Evolutionary conservation across 495 filamentous ascomycete species (phyloP).

Genomic region (Aspergillus conjunctus): DNA sequence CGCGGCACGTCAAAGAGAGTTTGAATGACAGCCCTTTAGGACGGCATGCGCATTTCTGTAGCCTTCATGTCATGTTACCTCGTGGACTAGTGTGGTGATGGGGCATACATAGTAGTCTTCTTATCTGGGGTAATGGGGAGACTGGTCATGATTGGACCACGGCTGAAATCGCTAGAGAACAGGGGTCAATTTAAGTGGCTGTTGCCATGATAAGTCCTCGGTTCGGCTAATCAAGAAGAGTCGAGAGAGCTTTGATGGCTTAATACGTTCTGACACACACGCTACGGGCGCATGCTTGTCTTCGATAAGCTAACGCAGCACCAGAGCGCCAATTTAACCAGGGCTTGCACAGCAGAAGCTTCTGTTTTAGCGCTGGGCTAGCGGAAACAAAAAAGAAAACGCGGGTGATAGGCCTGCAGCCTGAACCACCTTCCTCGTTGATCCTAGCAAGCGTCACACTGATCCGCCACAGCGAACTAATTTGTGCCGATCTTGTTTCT

Average conservation of each 20-base stretch:
- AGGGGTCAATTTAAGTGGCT: background rate
- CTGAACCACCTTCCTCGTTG: background rate
- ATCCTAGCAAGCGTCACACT: background rate
- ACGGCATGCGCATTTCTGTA: too few relatives aligned
- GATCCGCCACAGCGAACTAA: background rate
- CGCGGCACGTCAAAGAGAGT: too few relatives aligned
- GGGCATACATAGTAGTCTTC: background rate
- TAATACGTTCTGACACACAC: background rate
- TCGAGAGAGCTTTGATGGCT: background rate
- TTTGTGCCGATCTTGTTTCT: background rate
- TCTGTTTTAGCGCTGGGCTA: background rate
- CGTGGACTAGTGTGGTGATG: too few relatives aligned
- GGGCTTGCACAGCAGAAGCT: background rate
- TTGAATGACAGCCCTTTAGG: too few relatives aligned
- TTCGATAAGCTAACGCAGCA: slow-evolving; percentile 9
- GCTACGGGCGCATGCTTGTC: slow-evolving; percentile 2
- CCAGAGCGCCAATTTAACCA: background rate
- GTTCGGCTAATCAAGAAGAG: slow-evolving; percentile 5
- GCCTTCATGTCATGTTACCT: too few relatives aligned
- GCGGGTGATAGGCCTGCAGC: background rate
- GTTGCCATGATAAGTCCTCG: background rate
- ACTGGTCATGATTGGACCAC: background rate
- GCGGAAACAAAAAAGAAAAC: background rate
- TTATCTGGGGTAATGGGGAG: background rate
- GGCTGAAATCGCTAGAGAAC: background rate